phyloP scores from a whole-genome alignment of 2,329 filamentous ascomycete species.

The Cladosporium cucumerinum region DNA sequence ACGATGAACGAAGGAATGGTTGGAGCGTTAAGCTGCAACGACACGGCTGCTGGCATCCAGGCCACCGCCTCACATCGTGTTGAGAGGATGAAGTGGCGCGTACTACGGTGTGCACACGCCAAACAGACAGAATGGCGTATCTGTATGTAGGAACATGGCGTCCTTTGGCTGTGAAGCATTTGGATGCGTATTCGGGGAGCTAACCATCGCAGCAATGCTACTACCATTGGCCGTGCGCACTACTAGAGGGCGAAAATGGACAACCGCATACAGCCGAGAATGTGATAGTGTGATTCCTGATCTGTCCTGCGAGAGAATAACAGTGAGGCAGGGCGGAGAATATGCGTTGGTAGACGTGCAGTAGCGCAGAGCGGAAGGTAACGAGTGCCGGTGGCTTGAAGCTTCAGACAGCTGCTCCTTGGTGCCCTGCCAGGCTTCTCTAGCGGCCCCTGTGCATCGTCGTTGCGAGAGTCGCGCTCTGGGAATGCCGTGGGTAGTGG shows the following conservation, averaged over 20 bases:
- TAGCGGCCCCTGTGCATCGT: neutral
- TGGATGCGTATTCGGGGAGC: neutral
- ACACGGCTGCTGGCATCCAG: constrained; percentile 7
- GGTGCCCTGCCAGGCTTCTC: neutral
- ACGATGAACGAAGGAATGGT: neutral
- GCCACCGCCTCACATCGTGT: neutral
- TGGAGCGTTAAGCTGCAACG: neutral
- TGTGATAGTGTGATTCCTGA: neutral
- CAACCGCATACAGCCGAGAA: neutral
- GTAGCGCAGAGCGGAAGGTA: neutral
- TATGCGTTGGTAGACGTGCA: neutral
- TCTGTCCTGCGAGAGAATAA: neutral
- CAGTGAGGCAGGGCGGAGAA: neutral
- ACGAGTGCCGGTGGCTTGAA: constrained; percentile 9
- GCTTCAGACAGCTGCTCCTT: neutral
- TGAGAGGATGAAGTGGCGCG: constrained; percentile 2
- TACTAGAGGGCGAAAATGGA: neutral
- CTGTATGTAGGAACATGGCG: neutral
- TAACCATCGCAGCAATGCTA: neutral
- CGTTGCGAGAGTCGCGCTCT: neutral
- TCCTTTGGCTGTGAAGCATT: neutral
- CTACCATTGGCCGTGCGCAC: neutral
- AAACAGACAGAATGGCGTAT: neutral
- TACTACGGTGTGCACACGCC: neutral
- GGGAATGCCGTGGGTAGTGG: neutral